phyloP scores from a whole-genome alignment of 345 rosid species.

The Gossypium raimondii region DNA sequence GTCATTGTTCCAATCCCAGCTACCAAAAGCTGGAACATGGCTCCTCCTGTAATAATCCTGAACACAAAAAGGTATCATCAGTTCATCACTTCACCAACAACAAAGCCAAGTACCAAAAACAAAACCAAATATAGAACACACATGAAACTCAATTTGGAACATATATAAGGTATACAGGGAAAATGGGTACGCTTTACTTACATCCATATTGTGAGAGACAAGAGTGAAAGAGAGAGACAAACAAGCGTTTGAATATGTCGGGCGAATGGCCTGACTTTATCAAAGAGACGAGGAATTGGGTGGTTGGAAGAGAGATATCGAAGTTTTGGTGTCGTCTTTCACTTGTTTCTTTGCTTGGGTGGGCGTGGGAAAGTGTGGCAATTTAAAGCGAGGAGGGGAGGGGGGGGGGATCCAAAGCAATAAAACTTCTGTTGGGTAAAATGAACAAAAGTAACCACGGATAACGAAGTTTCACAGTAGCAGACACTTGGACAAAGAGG shows the following conservation, averaged over 20 bases:
- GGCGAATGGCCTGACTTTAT: not conserved
- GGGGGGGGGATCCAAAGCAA: slow-evolving; percentile 23
- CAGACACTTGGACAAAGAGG: slow-evolving; percentile 38
- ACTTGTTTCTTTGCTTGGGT: not conserved
- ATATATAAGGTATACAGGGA: not conserved
- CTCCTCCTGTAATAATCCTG: slow-evolving; percentile 47
- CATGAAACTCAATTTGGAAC: not conserved
- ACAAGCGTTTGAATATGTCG: not conserved
- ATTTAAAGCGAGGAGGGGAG: slow-evolving; percentile 14
- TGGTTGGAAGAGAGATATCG: not conserved
- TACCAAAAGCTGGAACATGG: slow-evolving; percentile 92
- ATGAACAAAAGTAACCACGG: slow-evolving; percentile 6
- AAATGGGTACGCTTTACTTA: not conserved
- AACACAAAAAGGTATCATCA: not conserved
- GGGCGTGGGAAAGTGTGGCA: not conserved
- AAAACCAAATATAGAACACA: not conserved
- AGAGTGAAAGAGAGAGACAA: not conserved
- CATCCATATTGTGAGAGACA: slow-evolving; percentile 3
- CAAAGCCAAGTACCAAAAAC: not conserved
- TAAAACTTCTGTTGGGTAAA: not conserved
- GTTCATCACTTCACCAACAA: not conserved
- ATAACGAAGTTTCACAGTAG: slow-evolving; percentile 22
- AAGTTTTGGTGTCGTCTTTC: not conserved
- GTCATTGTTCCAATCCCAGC: slow-evolving; percentile 94
- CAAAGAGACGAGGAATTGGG: not conserved